Percentiles rank a stretch among this genome's conserved stretches.
Conservation (phyloP, 2,329 filamentous ascomycete genomes). For the Monilinia fructigena region DNA sequence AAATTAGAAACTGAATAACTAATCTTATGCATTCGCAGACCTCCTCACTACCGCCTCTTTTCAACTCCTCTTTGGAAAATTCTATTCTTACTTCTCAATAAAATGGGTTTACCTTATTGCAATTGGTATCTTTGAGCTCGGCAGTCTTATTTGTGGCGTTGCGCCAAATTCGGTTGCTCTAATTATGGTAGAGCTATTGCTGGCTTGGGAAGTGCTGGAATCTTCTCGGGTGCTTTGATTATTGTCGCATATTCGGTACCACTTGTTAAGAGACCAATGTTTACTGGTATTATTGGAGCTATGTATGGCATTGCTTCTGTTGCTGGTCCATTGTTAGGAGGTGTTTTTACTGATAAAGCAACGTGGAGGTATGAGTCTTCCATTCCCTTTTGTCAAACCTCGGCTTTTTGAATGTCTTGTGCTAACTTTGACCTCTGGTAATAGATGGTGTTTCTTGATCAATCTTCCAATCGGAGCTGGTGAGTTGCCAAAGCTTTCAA, state of each 20-base stretch:
- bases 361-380: slow-evolving; percentile 32
- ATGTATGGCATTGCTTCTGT: slow-evolving; percentile 50
- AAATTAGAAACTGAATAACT: background rate
- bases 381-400: background rate
- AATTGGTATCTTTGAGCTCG: slow-evolving; percentile 41
- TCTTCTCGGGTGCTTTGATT: slow-evolving; percentile 36
- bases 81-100: slow-evolving; percentile 39
- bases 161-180: slow-evolving; percentile 41
- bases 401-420: slow-evolving; percentile 3
- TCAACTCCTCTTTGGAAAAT: slow-evolving; percentile 39
- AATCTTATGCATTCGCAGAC: slow-evolving; percentile 1
- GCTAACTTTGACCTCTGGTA: slow-evolving; percentile 30
- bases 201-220: slow-evolving; percentile 36
- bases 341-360: slow-evolving; percentile 42
- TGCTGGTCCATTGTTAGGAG: slow-evolving; percentile 39
- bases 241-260: slow-evolving; percentile 31
- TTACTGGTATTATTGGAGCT: slow-evolving; percentile 23
- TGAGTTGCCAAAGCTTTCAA: background rate
- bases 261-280: slow-evolving; percentile 27
- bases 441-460: slow-evolving; percentile 37
- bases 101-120: slow-evolving; percentile 41
- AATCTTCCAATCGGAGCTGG: slow-evolving; percentile 39
- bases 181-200: slow-evolving; percentile 41
- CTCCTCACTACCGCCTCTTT: slow-evolving; percentile 22
- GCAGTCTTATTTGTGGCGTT: slow-evolving; percentile 39